phyloP scores from a whole-genome alignment of 805 yeast species.

The Sugiyamaella smithiae region DNA sequence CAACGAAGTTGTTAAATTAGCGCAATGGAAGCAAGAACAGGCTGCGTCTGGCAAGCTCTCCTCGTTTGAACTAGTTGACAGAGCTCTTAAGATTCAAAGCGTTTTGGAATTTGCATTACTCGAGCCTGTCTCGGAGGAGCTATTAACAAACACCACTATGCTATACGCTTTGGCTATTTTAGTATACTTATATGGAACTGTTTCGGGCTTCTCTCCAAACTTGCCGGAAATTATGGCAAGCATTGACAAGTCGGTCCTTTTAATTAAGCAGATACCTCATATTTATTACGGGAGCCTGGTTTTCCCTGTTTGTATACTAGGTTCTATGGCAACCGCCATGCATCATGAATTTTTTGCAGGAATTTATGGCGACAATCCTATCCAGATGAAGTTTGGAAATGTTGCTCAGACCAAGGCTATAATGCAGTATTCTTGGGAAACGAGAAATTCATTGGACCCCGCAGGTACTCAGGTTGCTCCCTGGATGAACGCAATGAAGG shows the following conservation, averaged over 20 bases:
- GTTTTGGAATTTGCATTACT: slow-evolving; percentile 3
- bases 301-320: slow-evolving; percentile 12
- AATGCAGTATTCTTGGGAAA: slow-evolving; percentile 9
- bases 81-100: slow-evolving; percentile 2
- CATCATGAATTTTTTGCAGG: neutral
- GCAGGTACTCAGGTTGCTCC: neutral
- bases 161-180: slow-evolving; percentile 14
- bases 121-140: neutral
- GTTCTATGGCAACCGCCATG: slow-evolving; percentile 9
- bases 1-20: slow-evolving; percentile 11
- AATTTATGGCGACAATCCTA: neutral
- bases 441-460: no score
- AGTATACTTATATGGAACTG: slow-evolving; percentile 11
- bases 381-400: slow-evolving; percentile 10
- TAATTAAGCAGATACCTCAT: slow-evolving; percentile 7
- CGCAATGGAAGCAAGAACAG: neutral
- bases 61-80: slow-evolving; percentile 1
- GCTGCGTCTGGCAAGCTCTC: neutral
- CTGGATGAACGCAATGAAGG: slow-evolving; percentile 11
- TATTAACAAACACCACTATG: slow-evolving; percentile 13
- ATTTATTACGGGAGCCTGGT: slow-evolving; percentile 13
- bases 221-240: slow-evolving; percentile 11
- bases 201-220: slow-evolving; percentile 15
- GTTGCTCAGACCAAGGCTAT: slow-evolving; percentile 1
- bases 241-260: slow-evolving; percentile 5